Conservation (phyloP, 306 rosid genomes). For the Boehmeria nivea region DNA sequence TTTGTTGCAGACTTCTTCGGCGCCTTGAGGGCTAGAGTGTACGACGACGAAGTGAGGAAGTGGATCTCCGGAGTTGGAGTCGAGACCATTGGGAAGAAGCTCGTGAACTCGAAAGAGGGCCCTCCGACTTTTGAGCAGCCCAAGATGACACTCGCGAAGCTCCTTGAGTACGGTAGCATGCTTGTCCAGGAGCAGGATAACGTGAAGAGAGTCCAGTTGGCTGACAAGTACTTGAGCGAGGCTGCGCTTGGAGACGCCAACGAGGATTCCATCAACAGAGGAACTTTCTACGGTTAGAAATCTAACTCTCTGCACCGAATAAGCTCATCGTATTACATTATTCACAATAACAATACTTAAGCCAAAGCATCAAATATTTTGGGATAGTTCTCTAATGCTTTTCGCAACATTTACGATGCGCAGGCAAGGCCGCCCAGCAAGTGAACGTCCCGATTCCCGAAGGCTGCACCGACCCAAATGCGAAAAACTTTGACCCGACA, state of each 20-base stretch:
- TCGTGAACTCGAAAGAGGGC: constrained; percentile 51
- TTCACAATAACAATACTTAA: no score
- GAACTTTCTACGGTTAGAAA: constrained; percentile 32
- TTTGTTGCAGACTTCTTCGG: constrained; percentile 44
- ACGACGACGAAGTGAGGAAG: constrained; percentile 54
- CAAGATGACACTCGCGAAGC: constrained; percentile 47
- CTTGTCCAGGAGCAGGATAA: constrained; percentile 48
- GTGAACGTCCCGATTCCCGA: constrained; percentile 39
- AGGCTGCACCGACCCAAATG: constrained; percentile 38
- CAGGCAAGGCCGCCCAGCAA: constrained; percentile 42
- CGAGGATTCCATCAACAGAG: constrained; percentile 27
- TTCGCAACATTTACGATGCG: no score
- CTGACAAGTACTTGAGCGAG: constrained; percentile 38
- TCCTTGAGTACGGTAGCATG: constrained; percentile 44
- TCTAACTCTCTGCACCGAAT: no score
- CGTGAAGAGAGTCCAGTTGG: constrained; percentile 48
- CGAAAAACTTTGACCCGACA: constrained; percentile 37
- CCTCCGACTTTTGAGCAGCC: constrained; percentile 56
- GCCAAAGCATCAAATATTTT: no score
- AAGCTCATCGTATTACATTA: no score
- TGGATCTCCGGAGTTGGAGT: constrained; percentile 44
- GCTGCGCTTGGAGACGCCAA: constrained; percentile 55
- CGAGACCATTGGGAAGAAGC: constrained; percentile 39
- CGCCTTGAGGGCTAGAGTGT: constrained; percentile 49
- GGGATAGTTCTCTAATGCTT: no score